Evolutionary conservation across 2,329 filamentous ascomycete genomes (phyloP).

Genomic region (Venturia carpophila): DNA sequence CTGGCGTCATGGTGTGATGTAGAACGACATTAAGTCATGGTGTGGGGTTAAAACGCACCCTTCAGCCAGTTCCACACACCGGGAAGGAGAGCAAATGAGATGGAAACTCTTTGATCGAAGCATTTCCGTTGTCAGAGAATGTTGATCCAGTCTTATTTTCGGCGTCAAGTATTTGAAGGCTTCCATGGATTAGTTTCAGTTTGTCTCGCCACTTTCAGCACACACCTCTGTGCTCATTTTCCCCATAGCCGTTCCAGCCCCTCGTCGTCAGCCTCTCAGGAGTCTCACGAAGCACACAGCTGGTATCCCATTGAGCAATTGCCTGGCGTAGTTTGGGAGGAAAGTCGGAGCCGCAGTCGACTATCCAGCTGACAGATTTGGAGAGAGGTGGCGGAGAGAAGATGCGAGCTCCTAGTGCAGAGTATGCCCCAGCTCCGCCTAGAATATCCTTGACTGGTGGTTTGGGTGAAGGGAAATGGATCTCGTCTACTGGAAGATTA

Average conservation of each 20-base stretch:
- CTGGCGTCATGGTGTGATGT: too few species aligned
- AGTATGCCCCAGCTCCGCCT: slow-evolving; percentile 84
- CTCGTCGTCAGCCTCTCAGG: slow-evolving; percentile 68
- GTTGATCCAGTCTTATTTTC: slow-evolving; percentile 70
- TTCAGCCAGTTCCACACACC: slow-evolving; percentile 68
- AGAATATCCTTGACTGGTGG: slow-evolving; percentile 65
- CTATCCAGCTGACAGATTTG: slow-evolving; percentile 73
- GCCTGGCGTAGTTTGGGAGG: slow-evolving; percentile 55
- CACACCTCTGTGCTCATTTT: slow-evolving; percentile 53
- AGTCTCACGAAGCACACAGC: slow-evolving; percentile 60
- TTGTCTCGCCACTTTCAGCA: neutral
- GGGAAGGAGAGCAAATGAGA: slow-evolving; percentile 70
- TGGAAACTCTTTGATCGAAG: slow-evolving; percentile 73
- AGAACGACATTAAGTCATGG: too few species aligned
- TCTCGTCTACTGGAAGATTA: slow-evolving; percentile 59
- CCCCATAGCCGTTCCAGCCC: slow-evolving; percentile 85
- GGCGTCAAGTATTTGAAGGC: slow-evolving; percentile 84
- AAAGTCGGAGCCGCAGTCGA: slow-evolving; percentile 86
- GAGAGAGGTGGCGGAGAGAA: slow-evolving; percentile 64
- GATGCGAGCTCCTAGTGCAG: slow-evolving; percentile 79
- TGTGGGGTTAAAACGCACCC: slow-evolving; percentile 43
- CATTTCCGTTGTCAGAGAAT: slow-evolving; percentile 58
- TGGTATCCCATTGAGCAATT: slow-evolving; percentile 69
- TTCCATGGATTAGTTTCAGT: slow-evolving; percentile 20
- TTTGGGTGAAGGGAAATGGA: slow-evolving; percentile 68